Percentiles rank a stretch among this genome's conserved stretches.
These are phyloP conservation scores for Globisporangium apiculatum DNA, from an alignment of 352 stramenopile species.

Conservation along the genomic window DNA sequence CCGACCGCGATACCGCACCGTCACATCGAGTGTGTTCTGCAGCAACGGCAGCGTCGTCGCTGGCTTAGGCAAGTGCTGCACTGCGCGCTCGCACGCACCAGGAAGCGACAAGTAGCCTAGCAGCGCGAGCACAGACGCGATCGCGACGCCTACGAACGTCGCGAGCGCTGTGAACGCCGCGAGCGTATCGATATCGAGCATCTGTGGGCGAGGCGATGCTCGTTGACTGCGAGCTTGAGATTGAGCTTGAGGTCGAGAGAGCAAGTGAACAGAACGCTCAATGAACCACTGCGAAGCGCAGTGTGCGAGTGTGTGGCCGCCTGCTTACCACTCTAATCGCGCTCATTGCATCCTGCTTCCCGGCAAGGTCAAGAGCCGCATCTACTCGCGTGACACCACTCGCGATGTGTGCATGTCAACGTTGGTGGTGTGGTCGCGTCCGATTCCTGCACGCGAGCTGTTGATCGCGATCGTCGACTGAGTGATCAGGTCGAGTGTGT, in stretches of 20 bases:
- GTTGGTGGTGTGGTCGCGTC: background rate
- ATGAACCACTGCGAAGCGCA: background rate
- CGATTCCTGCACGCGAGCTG: background rate
- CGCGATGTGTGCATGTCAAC: background rate
- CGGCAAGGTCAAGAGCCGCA: background rate
- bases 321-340: background rate
- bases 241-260: background rate
- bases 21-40: constrained; percentile 18
- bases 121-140: background rate
- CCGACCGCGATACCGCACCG: constrained; percentile 18
- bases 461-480: background rate
- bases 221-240: background rate
- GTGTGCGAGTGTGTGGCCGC: background rate
- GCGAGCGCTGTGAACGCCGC: background rate
- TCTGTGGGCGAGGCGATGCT: background rate
- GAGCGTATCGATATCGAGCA: background rate
- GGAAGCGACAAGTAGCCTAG: background rate
- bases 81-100: background rate
- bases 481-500: background rate
- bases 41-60: background rate
- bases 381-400: background rate
- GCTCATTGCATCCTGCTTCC: background rate
- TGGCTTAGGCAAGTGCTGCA: background rate
- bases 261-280: background rate
- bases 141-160: no score